Base-by-base conservation (phyloP, 2,329 filamentous ascomycete species). In the Fusarium nematophilum region DNA sequence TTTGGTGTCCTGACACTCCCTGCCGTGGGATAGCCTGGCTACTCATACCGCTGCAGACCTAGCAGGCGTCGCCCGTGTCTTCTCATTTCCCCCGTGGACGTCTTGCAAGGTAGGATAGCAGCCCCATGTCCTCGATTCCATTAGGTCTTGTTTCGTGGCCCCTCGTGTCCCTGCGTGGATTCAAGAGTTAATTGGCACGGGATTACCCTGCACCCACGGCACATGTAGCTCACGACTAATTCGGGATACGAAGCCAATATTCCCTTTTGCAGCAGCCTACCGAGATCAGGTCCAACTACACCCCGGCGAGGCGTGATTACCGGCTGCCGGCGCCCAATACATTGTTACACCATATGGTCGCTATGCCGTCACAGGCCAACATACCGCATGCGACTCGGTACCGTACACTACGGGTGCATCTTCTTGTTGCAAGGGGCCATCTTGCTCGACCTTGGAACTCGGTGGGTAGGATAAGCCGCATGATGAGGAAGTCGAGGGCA, bases 181-280 rank as follows among this genome's bases (percentile, higher is more conserved):
- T 29, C 23, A n/a, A 17, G 21, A 26, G 25, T 29, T 4, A 47
- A n/a, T 15, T 17, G 15, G 25, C 14, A 15, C 8, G 17, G 9
- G 25, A 17, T 40, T 11, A 23, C n/a, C 11, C 18, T 23, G 7
- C 3, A 34, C 9, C n/a, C 37, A 18, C 23, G 13, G n/a, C n/a
- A n/a, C n/a, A n/a, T n/a, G 30, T 54, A 36, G 21, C 9, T 26
- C 40, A 38, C 33, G 23, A 26, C 58, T 55, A 65, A 59, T 53
- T 63, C 37, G 43, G 64, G 64, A 66, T 66, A 66, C 64, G 60
- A 66, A 55, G 36, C 40, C 38, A 31, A 42, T 40, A 21, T 43
- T 44, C 37, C 39, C 38, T 45, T 47, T 36, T 40, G 44, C 57
- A 50, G 60, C 59, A 66, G 50, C 51, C 49, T 55, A 44, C 53